These are phyloP conservation scores for Cryptosporidium canis DNA, from an alignment of 169 alveolate genomes.

Conservation along the genomic window DNA sequence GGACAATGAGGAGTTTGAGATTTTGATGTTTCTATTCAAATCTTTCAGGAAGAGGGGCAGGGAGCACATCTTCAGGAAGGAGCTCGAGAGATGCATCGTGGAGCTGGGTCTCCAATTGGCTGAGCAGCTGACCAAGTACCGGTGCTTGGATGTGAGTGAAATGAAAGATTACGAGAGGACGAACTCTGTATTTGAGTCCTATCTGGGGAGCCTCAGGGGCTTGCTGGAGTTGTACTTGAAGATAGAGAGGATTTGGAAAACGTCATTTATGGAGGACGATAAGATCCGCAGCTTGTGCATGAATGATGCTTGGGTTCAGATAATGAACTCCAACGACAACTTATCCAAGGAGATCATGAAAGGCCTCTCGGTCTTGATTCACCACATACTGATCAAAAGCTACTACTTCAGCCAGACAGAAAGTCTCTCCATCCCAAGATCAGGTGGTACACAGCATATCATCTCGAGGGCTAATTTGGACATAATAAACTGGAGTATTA, in stretches of 20 bases:
- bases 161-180: background rate
- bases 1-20: slow-evolving; percentile 6
- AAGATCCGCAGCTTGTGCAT: slow-evolving; percentile 53
- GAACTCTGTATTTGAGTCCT: background rate
- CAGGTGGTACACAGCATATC: background rate
- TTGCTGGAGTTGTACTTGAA: slow-evolving; percentile 13
- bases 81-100: slow-evolving; percentile 18
- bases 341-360: slow-evolving; percentile 19
- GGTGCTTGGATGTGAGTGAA: background rate
- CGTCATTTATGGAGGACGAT: slow-evolving; percentile 30
- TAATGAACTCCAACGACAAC: slow-evolving; percentile 19
- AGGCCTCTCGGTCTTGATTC: slow-evolving; percentile 34
- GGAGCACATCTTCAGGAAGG: slow-evolving; percentile 4
- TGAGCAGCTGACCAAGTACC: background rate
- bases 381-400: background rate
- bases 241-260: slow-evolving; percentile 38
- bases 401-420: background rate
- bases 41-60: background rate
- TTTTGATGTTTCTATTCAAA: slow-evolving; percentile 5
- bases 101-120: background rate
- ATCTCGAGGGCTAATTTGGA: slow-evolving; percentile 46
- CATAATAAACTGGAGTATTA: slow-evolving; percentile 4
- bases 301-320: slow-evolving; percentile 60
- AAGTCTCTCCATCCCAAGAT: background rate
- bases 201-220: background rate